Evolutionary conservation across 345 rosid species (phyloP), one percentile per base, ranked within the genome.

Genomic region (Ricinus communis): DNA sequence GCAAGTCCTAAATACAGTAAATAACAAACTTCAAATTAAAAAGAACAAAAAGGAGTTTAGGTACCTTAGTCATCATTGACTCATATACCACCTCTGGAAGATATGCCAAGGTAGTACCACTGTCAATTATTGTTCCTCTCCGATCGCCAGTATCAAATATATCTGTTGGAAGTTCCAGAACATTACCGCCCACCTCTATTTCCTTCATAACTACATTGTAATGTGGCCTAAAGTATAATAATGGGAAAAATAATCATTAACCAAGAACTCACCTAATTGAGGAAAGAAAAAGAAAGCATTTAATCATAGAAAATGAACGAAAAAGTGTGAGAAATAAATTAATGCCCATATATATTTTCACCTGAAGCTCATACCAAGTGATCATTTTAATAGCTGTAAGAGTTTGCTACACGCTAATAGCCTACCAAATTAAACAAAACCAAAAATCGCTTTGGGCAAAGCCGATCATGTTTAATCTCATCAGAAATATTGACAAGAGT

Each of bases 91-190:
- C 46, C 0, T 72, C 52, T 2, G 98, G 97, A 62, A 94, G 86
- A 86, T 91, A 94, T 61, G 92, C 90, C 85, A 94, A 85, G 72
- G 97, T 91, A 69, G 98, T 91, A 71, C 98, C 98, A 76, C 97
- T 94, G 71, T 94, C 98, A 43, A 94, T 64, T 69, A 94, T 90
- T 45, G 97, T 83, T 79, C 87, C 91, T 66, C 72, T 87, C 11
- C 60, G 71, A 38, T 74, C 82, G 40, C 83, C 80, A 41, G 73
- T 49, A 58, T 76, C 87, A 73, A 88, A 84, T 36, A 79, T 5
- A 83, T 81, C 77, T 76, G 87, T 76, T 71, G 95, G 85, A 78
- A 94, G 82, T 6, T 80, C 74, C 68, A 91, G 70, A 73, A 77
- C 54, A 72, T 38, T 52, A 62, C 76, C 90, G 66, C 79, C 96